A percentile compares a stretch with the other conserved stretches of the same genome.
Evolutionary conservation across 257 asterid genomes (phyloP).

Genomic region (Lantana camara): DNA sequence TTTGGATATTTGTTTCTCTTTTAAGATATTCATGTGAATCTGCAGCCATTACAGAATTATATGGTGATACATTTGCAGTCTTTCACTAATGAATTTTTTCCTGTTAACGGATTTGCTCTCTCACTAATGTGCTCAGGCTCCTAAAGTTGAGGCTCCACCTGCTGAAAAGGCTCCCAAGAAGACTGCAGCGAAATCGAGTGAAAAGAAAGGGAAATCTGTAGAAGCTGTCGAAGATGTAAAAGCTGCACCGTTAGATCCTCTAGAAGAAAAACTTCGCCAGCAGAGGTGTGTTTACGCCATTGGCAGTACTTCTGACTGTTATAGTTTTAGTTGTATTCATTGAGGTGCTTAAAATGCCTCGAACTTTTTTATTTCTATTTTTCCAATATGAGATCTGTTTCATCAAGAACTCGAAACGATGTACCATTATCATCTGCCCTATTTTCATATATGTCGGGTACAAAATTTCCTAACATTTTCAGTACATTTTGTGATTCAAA

Average conservation of each 20-base stretch:
- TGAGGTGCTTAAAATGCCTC: too few relatives aligned
- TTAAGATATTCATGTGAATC: neutral
- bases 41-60: neutral
- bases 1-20: neutral
- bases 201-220: constrained; percentile 63
- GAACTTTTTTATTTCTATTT: too few relatives aligned
- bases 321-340: neutral
- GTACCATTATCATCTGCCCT: too few relatives aligned
- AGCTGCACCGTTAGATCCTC: constrained; percentile 76
- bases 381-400: too few relatives aligned
- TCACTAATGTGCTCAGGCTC: constrained; percentile 50
- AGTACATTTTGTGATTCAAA: constrained; percentile 10
- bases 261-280: constrained; percentile 88
- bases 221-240: constrained; percentile 45
- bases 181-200: constrained; percentile 52
- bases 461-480: neutral
- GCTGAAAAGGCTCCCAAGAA: constrained; percentile 69
- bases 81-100: too few relatives aligned
- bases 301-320: neutral
- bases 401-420: too few relatives aligned
- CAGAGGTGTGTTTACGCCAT: constrained; percentile 55
- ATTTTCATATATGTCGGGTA: too few relatives aligned
- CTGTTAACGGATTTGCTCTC: constrained; percentile 5
- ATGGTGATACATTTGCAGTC: neutral
- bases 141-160: constrained; percentile 57